A percentile compares a stretch with the other conserved stretches of the same genome.
These are phyloP conservation scores for Gastrolobium bilobum DNA, from an alignment of 306 rosid genomes.

Conservation along the genomic window DNA sequence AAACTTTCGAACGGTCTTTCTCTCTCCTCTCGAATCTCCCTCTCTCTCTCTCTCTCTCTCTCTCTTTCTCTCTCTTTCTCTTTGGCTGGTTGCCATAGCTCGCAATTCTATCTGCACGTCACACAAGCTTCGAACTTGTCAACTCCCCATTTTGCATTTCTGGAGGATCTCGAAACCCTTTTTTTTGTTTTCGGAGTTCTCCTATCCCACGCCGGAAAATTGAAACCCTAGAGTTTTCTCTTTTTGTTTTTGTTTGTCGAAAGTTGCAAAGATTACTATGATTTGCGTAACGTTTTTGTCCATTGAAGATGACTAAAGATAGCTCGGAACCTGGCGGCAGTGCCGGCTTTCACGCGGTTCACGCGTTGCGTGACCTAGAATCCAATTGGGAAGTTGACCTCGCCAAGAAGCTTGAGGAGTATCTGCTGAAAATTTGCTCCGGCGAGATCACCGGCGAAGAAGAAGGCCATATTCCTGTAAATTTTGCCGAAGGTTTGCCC, in stretches of 20 bases:
- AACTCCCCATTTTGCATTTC: conserved; percentile 32
- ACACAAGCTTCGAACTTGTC: conserved; percentile 37
- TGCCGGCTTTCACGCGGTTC: conserved; percentile 69
- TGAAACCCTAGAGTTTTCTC: conserved; percentile 58
- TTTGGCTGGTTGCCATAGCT: conserved; percentile 2
- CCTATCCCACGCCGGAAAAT: conserved; percentile 5
- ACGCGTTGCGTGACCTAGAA: conserved; percentile 88
- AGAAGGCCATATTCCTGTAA: conserved; percentile 64
- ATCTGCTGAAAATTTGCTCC: conserved; percentile 82
- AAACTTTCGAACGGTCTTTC: conserved; percentile 45
- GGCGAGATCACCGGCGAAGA: conserved; percentile 76
- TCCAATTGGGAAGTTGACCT: conserved; percentile 98
- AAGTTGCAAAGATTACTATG: conserved; percentile 44
- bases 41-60: not conserved
- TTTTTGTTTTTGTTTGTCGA: not conserved
- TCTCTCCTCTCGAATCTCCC: not conserved
- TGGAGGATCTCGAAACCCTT: conserved; percentile 34
- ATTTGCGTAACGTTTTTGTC: conserved; percentile 29
- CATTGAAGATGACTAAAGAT: conserved; percentile 62
- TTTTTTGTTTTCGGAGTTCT: not conserved
- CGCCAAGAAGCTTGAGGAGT: conserved; percentile 84
- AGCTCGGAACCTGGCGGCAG: conserved; percentile 54
- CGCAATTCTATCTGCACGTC: conserved; percentile 11
- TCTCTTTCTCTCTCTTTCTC: not conserved
- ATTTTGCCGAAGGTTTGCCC: conserved; percentile 89